Evolutionary conservation across 768 basidiomycete genomes (phyloP), one percentile per base, ranked within the genome.

Genomic region (Amanita jacksonii): DNA sequence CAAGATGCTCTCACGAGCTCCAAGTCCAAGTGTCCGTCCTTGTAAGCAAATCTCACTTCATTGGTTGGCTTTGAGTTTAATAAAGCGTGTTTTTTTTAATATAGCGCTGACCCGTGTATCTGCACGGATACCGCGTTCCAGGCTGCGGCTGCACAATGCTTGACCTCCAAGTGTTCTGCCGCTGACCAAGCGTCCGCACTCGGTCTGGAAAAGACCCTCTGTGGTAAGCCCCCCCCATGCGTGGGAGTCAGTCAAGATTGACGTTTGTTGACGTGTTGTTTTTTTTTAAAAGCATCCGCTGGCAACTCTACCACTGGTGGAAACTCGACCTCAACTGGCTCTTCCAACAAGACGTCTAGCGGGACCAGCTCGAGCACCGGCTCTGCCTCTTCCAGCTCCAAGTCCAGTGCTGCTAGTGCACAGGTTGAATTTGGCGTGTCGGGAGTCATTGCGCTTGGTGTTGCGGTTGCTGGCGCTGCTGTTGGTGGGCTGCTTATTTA

Each of bases 401-500:
- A 18, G 1, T 18, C 4, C 3, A 31, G 13, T 33, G 22, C 43
- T n/a, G 43, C 43, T 10, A 25, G 10, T 30, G 24, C 3, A 18
- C 25, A 31, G 15, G 24, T 22, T 5, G 6, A 16, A 3, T 27
- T 38, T 38, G 43, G 25, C 25, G 35, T 37, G 5, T 9, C n/a
- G 5, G 35, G 25, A 1, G 9, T 45, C 4, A 1, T 45, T 30
- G 43, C 25, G 8, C 25, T 45, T 8, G 43, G 35, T 3, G 15
- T 45, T 9, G 25, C 22, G 13, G 36, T 38, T 5, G 35, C 25
- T 23, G 43, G 43, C 4, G 43, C 43, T 5, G 35, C 38, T 19
- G 18, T 38, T 18, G 43, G 43, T 3, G 43, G 43, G 30, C 13
- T 45, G 36, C 35, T 45, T 18, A 12, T 45, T n/a, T 45, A 38